Base-by-base conservation (phyloP, 495 filamentous ascomycete species). In the Rhypophila decipiens region DNA sequence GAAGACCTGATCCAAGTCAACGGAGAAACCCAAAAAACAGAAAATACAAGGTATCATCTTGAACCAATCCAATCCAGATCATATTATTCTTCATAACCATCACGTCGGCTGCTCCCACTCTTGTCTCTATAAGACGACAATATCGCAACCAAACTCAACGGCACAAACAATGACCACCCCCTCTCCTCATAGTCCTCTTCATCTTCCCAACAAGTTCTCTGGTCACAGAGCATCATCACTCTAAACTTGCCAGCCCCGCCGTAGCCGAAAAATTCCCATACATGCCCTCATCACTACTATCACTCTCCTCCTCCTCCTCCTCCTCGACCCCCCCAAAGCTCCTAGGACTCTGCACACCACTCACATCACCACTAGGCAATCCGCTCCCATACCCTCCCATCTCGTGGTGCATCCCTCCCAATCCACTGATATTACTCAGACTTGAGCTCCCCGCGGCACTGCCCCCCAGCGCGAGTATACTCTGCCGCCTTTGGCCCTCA, bases 211-310 rank as follows among this genome's bases (percentile, higher is more conserved):
- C 13, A 7, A 7, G 27, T 31, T 13, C 27, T 7, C 27, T 31
- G 7, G 13, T 31, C 27, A 31, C 27, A 7, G 7, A 31, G 27
- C 7, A 7, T 31, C 13, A 31, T 31, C 27, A 31, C 13, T 31
- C 47, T 42, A 67, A 24, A 13, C 59, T 56, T 9, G 64, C 64
- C 59, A 67, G 65, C 1, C 64, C 64, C 20, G 64, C 64, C 40
- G 71, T 72, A 41, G 59, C 56, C 24, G 66, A 70, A 49, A 77
- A 64, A 44, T 74, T 75, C 8, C 73, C 74, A 49, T 78, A 75
- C 64, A 73, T 70, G 17, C 70, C 74, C 52, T 75, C 72, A 33
- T 72, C 72, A 9, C 69, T 68, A 44, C 69, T 72, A 40, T 71
- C 71, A 31, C 65, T 67, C 17, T 53, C n/a, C n/a, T n/a, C n/a